Conservation (phyloP, 345 rosid species). For the Viola odorata region DNA sequence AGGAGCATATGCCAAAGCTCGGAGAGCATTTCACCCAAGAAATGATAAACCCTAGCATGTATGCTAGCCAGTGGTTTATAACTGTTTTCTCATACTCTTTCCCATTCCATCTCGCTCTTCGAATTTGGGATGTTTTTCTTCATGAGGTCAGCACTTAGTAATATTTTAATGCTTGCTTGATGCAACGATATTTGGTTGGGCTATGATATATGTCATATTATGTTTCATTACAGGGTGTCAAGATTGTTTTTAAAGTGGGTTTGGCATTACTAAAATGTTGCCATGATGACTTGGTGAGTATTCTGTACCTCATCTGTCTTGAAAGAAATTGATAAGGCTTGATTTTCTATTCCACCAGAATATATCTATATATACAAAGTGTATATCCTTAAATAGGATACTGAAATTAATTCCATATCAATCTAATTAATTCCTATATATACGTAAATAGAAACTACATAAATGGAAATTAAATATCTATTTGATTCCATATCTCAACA, state of each 20-base stretch:
- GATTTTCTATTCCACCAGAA: no score
- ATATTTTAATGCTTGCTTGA: background rate
- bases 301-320: background rate
- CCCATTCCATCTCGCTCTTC: conserved; percentile 87
- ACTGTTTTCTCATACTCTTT: conserved; percentile 92
- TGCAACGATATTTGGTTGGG: background rate
- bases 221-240: conserved; percentile 65
- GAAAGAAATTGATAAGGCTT: background rate
- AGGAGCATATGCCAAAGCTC: conserved; percentile 77
- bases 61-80: conserved; percentile 98
- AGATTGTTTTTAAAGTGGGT: conserved; percentile 87
- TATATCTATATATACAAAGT: no score
- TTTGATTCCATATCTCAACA: no score
- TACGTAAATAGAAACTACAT: no score
- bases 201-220: background rate
- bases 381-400: no score
- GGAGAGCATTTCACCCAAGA: conserved; percentile 83
- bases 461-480: no score
- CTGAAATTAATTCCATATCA: no score
- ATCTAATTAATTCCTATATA: no score
- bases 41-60: conserved; percentile 99
- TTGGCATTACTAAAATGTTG: conserved; percentile 68
- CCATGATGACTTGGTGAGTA: conserved; percentile 85
- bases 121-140: conserved; percentile 98
- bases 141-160: conserved; percentile 53